phyloP scores from a whole-genome alignment of 257 asterid species.

The Scutellaria barbata region DNA sequence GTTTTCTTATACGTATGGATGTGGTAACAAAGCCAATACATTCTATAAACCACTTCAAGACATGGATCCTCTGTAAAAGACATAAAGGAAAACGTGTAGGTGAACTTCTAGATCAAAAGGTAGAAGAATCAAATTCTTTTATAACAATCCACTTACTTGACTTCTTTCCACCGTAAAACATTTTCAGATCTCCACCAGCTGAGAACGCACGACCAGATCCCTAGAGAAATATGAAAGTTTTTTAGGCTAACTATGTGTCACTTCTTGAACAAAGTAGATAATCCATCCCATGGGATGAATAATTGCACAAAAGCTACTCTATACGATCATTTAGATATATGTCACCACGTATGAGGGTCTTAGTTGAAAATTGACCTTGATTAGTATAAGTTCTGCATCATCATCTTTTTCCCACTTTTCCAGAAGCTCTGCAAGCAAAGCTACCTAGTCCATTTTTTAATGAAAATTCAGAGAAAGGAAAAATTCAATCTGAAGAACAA shows the following conservation, averaged over 20 bases:
- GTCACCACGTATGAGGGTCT: background rate
- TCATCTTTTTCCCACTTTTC: slow-evolving; percentile 94
- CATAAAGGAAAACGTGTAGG: background rate
- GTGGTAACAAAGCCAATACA: slow-evolving; percentile 98
- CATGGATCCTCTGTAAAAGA: slow-evolving; percentile 69
- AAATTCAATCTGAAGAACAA: background rate
- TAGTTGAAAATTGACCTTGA: slow-evolving; percentile 58
- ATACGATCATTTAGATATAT: background rate
- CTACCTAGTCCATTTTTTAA: slow-evolving; percentile 53
- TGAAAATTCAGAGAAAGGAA: slow-evolving; percentile 1
- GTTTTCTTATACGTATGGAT: slow-evolving; percentile 83
- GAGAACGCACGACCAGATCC: slow-evolving; percentile 97
- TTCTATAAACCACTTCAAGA: slow-evolving; percentile 87
- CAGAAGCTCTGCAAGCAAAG: slow-evolving; percentile 70
- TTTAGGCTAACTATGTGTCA: background rate
- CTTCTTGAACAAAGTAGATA: background rate
- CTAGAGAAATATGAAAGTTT: slow-evolving; percentile 41
- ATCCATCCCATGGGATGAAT: slow-evolving; percentile 1
- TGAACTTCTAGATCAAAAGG: slow-evolving; percentile 26
- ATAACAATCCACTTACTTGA: slow-evolving; percentile 51
- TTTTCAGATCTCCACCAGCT: slow-evolving; percentile 93
- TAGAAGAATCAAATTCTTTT: background rate
- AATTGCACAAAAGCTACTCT: slow-evolving; percentile 3
- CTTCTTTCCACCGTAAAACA: slow-evolving; percentile 83
- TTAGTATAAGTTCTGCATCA: slow-evolving; percentile 63